Evolutionary conservation across 2,329 filamentous ascomycete species (phyloP).

Genomic region (Pseudogymnoascus sp.): DNA sequence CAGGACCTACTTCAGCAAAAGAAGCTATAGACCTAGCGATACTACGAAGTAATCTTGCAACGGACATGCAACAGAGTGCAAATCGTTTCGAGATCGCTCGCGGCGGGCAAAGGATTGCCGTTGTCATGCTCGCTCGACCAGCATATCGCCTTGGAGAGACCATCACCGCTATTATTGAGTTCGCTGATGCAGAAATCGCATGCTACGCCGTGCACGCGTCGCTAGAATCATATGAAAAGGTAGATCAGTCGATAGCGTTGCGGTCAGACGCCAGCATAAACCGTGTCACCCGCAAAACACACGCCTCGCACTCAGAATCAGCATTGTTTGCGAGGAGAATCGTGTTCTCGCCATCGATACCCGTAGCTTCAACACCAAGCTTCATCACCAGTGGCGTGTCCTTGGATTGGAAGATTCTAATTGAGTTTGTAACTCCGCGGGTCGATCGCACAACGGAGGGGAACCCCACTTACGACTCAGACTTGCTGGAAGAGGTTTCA

Average conservation of each 20-base stretch:
- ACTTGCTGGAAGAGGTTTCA: constrained; percentile 69
- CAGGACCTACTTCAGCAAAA: constrained; percentile 58
- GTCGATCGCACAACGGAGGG: constrained; percentile 24
- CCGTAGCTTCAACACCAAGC: constrained; percentile 74
- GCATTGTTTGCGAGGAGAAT: constrained; percentile 72
- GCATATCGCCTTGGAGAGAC: constrained; percentile 85
- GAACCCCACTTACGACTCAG: constrained; percentile 28
- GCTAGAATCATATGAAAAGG: constrained; percentile 78
- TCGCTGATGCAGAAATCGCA: constrained; percentile 65
- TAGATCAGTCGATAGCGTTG: constrained; percentile 72
- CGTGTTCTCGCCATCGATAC: constrained; percentile 76
- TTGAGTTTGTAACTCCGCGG: constrained; percentile 84
- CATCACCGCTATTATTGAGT: constrained; percentile 77
- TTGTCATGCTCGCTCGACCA: constrained; percentile 80
- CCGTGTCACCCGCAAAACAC: constrained; percentile 74
- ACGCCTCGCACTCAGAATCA: constrained; percentile 72
- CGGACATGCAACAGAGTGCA: constrained; percentile 65
- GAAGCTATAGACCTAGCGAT: constrained; percentile 90
- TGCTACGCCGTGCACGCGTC: constrained; percentile 80
- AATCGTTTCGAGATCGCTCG: constrained; percentile 94
- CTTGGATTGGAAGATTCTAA: constrained; percentile 77
- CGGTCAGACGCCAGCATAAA: constrained; percentile 79
- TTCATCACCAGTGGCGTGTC: constrained; percentile 85
- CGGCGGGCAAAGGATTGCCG: constrained; percentile 83
- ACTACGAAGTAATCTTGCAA: constrained; percentile 65